Evolutionary conservation across 345 rosid species (phyloP), one percentile per base, ranked within the genome.

Genomic region (Luvunga scandens): DNA sequence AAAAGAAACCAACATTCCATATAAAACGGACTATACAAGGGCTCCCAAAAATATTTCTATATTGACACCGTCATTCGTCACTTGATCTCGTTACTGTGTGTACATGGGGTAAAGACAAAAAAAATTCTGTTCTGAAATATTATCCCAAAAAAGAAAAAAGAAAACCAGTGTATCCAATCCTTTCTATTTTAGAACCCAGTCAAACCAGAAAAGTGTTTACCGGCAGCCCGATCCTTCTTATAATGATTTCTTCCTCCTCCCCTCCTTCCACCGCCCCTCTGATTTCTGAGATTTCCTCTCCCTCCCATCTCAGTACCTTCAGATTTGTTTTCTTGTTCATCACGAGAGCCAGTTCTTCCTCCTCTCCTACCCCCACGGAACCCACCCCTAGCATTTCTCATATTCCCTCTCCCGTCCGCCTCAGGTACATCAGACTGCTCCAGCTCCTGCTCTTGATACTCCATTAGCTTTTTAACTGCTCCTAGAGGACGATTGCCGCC

Each of bases 401-500:
- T 69, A 75, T 79, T 79, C 19, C 64, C 90, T 79, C 81, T 81
- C 56, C 83, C 86, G 64, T 81, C 89, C 57, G 39, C 69, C 75
- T 85, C 76, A 57, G 75, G 63, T n/a, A 31, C 81, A 66, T 81
- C 81, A 24, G 83, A 33, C 75, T 75, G 81, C 57, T 73, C 71
- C 53, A 12, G 50, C 50, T 75, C 83, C 78, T 83, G 82, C 28
- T 72, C 86, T 48, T 82, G 67, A 53, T 81, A 79, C 80, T 94
- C 95, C 24, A 67, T 82, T 82, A 91, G 84, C 85, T 87, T 90
- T 81, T 80, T 90, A n/a, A 82, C 87, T 13, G 97, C 93, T 18
- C 98, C 97, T 9, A 86, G 77, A 34, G 97, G 99, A 75, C 86
- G 75, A 81, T 96, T 96, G 73, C 99, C 98, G 73, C 99, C 99